Conservation (phyloP, 176 grass and related monocot species). For the Puya raimondii region DNA sequence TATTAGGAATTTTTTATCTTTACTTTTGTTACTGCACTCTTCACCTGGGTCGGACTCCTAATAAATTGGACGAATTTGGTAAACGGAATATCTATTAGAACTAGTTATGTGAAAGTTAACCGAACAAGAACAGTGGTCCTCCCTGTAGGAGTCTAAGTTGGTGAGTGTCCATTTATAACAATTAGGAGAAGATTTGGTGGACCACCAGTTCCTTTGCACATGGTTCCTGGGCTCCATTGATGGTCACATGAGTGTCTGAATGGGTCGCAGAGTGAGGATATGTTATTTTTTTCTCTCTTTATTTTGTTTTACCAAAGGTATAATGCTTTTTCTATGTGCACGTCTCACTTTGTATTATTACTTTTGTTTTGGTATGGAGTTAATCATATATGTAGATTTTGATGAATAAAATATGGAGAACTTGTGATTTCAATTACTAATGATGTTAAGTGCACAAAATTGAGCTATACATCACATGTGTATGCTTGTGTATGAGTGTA, state of each 20-base stretch:
- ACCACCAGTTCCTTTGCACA: constrained; percentile 27
- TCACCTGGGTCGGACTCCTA: too few species aligned
- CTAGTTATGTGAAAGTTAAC: neutral
- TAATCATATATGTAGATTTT: too few species aligned
- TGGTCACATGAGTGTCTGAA: constrained; percentile 18
- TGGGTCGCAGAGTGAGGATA: constrained; percentile 13
- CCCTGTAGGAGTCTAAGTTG: neutral
- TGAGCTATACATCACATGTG: too few species aligned
- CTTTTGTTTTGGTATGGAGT: too few species aligned
- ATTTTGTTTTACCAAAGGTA: neutral
- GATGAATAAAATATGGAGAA: too few species aligned
- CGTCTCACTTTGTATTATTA: neutral
- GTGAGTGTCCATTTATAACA: neutral
- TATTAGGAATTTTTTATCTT: too few species aligned
- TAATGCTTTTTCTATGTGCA: neutral
- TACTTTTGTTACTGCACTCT: too few species aligned
- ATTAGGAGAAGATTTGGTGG: constrained; percentile 24
- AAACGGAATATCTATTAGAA: neutral
- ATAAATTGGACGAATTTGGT: too few species aligned
- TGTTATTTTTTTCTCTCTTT: constrained; percentile 1
- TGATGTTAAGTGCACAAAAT: too few species aligned
- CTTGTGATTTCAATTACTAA: too few species aligned
- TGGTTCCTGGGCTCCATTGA: constrained; percentile 20
- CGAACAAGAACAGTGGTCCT: neutral
- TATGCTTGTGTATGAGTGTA: too few species aligned